These are phyloP conservation scores for Colletotrichum magnum DNA, from an alignment of 2,329 filamentous ascomycete genomes.

Conservation along the genomic window DNA sequence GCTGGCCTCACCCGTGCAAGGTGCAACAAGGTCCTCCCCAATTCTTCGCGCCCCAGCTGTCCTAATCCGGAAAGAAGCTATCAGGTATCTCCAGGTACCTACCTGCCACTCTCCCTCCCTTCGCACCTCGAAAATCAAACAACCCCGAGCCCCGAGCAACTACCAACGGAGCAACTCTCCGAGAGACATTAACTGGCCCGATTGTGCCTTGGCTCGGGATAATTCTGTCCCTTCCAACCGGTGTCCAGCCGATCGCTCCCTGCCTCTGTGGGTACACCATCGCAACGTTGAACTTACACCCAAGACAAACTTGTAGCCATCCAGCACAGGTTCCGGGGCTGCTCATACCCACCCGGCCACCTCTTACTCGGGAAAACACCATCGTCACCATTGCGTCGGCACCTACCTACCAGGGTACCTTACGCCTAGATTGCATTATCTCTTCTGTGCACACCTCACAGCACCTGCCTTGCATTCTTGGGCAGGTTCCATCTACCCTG, in stretches of 20 bases:
- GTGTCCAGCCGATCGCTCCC: slow-evolving; percentile 7
- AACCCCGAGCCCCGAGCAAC: slow-evolving; percentile 30
- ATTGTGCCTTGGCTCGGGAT: background rate
- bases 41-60: slow-evolving; percentile 8
- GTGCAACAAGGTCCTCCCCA: background rate
- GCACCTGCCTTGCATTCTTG: slow-evolving; percentile 7
- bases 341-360: background rate
- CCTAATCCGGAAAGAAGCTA: slow-evolving; percentile 38
- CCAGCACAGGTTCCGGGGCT: background rate
- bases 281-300: background rate
- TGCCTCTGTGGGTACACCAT: slow-evolving; percentile 1
- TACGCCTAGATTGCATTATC: background rate
- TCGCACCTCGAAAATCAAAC: slow-evolving; percentile 9
- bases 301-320: background rate
- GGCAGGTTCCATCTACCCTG: background rate
- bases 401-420: background rate
- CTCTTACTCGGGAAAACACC: background rate
- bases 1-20: background rate
- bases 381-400: slow-evolving; percentile 30
- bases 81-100: background rate
- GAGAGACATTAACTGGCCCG: slow-evolving; percentile 10
- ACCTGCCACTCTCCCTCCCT: slow-evolving; percentile 1
- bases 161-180: slow-evolving; percentile 17
- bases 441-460: background rate
- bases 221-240: background rate